These are phyloP conservation scores for Hypoxylon sp. DNA, from an alignment of 2,329 filamentous ascomycete genomes.

Conservation along the genomic window DNA sequence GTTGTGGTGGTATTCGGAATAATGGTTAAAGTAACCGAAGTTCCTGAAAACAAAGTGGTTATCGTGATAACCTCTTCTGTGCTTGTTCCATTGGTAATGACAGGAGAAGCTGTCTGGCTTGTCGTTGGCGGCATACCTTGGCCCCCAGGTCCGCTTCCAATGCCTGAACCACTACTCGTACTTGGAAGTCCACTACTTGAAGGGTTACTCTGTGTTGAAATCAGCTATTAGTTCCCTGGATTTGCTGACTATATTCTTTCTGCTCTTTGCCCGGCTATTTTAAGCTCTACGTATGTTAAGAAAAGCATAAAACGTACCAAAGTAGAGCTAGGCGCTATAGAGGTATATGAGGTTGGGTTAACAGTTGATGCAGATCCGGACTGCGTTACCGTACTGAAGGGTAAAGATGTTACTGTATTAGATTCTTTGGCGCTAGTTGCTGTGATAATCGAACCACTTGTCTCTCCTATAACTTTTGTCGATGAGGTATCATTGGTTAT, in stretches of 20 bases:
- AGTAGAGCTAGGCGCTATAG: conserved; percentile 8
- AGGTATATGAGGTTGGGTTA: conserved; percentile 8
- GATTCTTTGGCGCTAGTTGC: conserved; percentile 20
- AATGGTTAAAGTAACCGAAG: conserved; percentile 43
- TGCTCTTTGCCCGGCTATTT: background rate
- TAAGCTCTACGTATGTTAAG: background rate
- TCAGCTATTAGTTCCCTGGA: conserved; percentile 3
- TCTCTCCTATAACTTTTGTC: conserved; percentile 17
- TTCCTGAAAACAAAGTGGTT: conserved; percentile 40
- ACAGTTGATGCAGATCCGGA: background rate
- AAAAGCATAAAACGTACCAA: conserved; percentile 22
- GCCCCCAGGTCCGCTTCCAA: conserved; percentile 12
- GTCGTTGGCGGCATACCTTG: conserved; percentile 24
- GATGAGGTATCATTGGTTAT: conserved; percentile 21
- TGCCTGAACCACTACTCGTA: conserved; percentile 6
- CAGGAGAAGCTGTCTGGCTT: conserved; percentile 18
- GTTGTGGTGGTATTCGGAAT: conserved; percentile 41
- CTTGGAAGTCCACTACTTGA: conserved; percentile 3
- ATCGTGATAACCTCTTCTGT: conserved; percentile 37
- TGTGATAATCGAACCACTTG: conserved; percentile 21
- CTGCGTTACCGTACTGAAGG: background rate
- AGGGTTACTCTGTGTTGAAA: conserved; percentile 17
- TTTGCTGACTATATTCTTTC: background rate
- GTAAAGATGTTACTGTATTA: background rate
- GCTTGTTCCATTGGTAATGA: conserved; percentile 23